Evolutionary conservation across 306 rosid species (phyloP), one percentile per base, ranked within the genome.

Genomic region (Citrullus colocynthis): DNA sequence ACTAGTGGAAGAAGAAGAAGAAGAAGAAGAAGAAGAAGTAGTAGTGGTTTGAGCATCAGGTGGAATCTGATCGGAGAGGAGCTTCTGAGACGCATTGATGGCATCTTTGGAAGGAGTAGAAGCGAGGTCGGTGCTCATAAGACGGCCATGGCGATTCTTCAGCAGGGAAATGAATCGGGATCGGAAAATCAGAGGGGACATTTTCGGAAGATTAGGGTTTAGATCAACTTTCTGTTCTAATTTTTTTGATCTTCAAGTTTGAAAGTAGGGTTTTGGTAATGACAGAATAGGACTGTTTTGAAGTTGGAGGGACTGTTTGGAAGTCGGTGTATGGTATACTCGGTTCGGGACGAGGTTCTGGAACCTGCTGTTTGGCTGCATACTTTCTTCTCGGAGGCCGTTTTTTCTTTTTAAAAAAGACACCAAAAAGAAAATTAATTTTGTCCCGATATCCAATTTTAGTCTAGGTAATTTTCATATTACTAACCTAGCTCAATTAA

Each of bases 41-140:
- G 78, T 15, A 62, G 83, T 16, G 81, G 81, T 0, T 42, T 28
- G 83, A 48, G 13, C 76, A 21, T 71, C 76, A 9, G 60, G 60
- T 48, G 83, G 66, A 14, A 74, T 49, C 71, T 76, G 78, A 81
- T 81, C 81, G 51, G 89, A 41, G 63, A 77, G 72, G 9, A 84
- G 52, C 61, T 86, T 55, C 74, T 84, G 79, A 49, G 91, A 45
- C 8, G 78, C 84, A 32, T 54, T 34, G 45, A 88, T 48, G 1
- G 91, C 81, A 78, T 82, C 87, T 62, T 84, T 88, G 59, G 86
- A 84, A 83, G 86, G 75, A 21, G 56, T 81, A 2, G 91, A 80
- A 34, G 82, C 82, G 45, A 81, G 70, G 18, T 77, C 78, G 79
- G 91, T 82, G 90, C 87, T 84, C 63, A 88, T 30, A 1, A 83